Percentiles rank a stretch among this genome's conserved stretches.
Evolutionary conservation across 2,329 filamentous ascomycete species (phyloP).

Genomic region (Arthroderma sp.): DNA sequence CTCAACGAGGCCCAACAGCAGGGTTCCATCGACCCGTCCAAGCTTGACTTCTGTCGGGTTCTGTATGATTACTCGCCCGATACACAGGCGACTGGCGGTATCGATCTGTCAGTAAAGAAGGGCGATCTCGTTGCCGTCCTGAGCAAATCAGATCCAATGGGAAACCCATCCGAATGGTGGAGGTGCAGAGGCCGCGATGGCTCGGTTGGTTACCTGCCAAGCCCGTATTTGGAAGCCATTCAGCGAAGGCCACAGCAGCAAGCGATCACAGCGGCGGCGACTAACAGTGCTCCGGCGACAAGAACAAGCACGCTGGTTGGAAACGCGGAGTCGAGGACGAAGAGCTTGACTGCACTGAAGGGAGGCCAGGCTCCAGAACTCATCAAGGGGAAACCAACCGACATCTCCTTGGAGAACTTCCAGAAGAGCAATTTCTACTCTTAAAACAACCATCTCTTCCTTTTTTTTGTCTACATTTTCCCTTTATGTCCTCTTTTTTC

Average conservation of each 20-base stretch:
- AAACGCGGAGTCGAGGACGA: not conserved
- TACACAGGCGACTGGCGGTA: constrained; percentile 48
- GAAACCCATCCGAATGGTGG: constrained; percentile 95
- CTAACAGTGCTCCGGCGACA: not conserved
- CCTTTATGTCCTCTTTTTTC: not conserved
- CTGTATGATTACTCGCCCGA: constrained; percentile 90
- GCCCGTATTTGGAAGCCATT: constrained; percentile 74
- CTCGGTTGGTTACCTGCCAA: constrained; percentile 79
- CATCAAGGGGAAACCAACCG: not conserved
- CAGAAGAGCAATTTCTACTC: constrained; percentile 6
- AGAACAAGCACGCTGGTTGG: constrained; percentile 4
- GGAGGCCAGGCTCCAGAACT: not conserved
- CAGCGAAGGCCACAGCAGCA: constrained; percentile 40
- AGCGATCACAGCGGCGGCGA: constrained; percentile 25
- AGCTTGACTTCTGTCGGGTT: constrained; percentile 92
- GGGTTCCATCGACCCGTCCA: constrained; percentile 62
- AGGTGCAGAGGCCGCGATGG: constrained; percentile 82
- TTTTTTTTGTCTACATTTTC: not conserved
- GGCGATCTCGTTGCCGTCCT: constrained; percentile 91
- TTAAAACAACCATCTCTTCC: not conserved
- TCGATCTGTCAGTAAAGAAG: constrained; percentile 87
- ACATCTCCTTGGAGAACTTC: constrained; percentile 4
- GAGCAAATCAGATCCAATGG: constrained; percentile 81
- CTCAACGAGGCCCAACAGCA: constrained; percentile 36
- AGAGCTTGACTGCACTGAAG: constrained; percentile 3